These are phyloP conservation scores for Pythium oligandrum DNA, from an alignment of 352 stramenopile species.

Conservation along the genomic window DNA sequence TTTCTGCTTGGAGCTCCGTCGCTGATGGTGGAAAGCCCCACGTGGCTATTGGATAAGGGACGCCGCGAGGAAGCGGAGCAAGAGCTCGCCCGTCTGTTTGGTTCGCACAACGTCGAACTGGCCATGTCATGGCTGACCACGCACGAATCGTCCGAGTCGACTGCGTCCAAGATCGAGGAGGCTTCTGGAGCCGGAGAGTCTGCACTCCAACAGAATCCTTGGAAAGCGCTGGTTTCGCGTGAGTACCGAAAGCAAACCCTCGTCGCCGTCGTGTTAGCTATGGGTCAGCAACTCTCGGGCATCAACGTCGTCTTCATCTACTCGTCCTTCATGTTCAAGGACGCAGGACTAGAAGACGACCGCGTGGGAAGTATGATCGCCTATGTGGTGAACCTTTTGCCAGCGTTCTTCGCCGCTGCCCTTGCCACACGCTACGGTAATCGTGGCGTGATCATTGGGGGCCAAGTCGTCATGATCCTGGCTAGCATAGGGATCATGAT, in stretches of 20 bases:
- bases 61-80: constrained; percentile 17
- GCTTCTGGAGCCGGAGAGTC: background rate
- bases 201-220: constrained; percentile 6
- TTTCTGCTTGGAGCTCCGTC: constrained; percentile 26
- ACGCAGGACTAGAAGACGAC: constrained; percentile 45
- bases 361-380: constrained; percentile 52
- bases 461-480: constrained; percentile 42
- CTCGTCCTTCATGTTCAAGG: constrained; percentile 54
- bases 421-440: constrained; percentile 40
- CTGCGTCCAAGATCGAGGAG: no score
- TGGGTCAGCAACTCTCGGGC: constrained; percentile 49
- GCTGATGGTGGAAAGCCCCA: constrained; percentile 23
- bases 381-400: constrained; percentile 50
- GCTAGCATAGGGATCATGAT: constrained; percentile 42
- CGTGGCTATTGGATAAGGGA: constrained; percentile 30
- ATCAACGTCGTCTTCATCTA: constrained; percentile 77
- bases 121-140: constrained; percentile 16
- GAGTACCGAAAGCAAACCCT: constrained; percentile 4
- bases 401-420: constrained; percentile 34
- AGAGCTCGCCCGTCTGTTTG: constrained; percentile 22
- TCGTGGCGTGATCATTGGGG: constrained; percentile 37
- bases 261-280: constrained; percentile 34
- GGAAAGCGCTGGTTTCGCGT: background rate
- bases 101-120: constrained; percentile 15
- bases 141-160: no score